These are phyloP conservation scores for Yamadazyma kitorensis DNA, from an alignment of 805 yeast species.

Conservation along the genomic window DNA sequence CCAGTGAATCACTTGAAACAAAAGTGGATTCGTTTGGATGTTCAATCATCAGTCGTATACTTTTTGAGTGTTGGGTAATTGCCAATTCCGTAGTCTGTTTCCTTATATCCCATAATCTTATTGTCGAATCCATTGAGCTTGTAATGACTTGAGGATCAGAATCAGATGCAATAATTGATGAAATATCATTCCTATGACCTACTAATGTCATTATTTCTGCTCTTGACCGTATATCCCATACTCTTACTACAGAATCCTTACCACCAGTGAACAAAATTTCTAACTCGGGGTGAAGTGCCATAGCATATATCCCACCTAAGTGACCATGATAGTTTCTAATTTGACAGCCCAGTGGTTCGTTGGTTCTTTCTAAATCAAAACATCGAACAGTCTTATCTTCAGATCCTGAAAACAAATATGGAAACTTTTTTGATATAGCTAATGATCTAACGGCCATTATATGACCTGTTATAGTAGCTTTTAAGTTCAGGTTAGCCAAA, in stretches of 20 bases:
- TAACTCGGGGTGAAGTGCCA: slow-evolving; percentile 83
- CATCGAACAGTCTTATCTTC: slow-evolving; percentile 92
- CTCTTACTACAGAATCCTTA: slow-evolving; percentile 77
- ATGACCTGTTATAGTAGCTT: slow-evolving; percentile 84
- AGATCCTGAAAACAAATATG: slow-evolving; percentile 87
- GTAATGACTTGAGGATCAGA: slow-evolving; percentile 85
- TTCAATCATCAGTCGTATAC: slow-evolving; percentile 68
- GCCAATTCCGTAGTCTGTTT: slow-evolving; percentile 72
- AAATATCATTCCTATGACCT: slow-evolving; percentile 80
- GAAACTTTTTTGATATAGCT: slow-evolving; percentile 69
- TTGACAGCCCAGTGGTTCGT: slow-evolving; percentile 46
- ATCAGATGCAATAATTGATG: slow-evolving; percentile 61
- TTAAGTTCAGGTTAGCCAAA: slow-evolving; percentile 64
- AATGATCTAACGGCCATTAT: slow-evolving; percentile 83
- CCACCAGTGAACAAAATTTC: slow-evolving; percentile 86
- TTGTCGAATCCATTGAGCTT: slow-evolving; percentile 80
- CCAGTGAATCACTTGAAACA: slow-evolving; percentile 78
- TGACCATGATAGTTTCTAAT: slow-evolving; percentile 93
- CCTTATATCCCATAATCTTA: slow-evolving; percentile 85
- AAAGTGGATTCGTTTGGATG: slow-evolving; percentile 73
- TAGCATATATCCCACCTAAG: slow-evolving; percentile 79
- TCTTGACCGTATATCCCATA: slow-evolving; percentile 91
- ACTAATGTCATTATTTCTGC: slow-evolving; percentile 69
- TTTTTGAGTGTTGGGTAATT: slow-evolving; percentile 80
- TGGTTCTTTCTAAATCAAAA: slow-evolving; percentile 92